Evolutionary conservation across 257 asterid species (phyloP).

Genomic region (Perilla frutescens): DNA sequence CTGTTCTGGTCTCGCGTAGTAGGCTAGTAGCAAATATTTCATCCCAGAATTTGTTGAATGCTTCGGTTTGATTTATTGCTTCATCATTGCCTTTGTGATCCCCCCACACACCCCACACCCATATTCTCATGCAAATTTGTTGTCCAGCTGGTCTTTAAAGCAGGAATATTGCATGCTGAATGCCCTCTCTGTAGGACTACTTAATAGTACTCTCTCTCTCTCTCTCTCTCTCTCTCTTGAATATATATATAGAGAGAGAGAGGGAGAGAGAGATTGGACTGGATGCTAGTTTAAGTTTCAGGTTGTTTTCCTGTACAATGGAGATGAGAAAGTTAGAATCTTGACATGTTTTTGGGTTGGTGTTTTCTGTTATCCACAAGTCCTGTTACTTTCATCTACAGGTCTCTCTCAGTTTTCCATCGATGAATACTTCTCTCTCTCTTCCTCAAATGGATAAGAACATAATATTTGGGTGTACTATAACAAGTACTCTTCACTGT

Average conservation of each 20-base stretch:
- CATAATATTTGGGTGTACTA: constrained; percentile 31
- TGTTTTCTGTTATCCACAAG: constrained; percentile 36
- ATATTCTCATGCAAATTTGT: constrained; percentile 33
- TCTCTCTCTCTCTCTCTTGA: neutral
- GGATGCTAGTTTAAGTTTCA: constrained; percentile 5
- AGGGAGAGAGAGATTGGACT: neutral
- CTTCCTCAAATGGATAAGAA: constrained; percentile 53
- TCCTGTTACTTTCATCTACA: constrained; percentile 57
- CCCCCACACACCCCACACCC: neutral
- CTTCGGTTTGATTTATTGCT: neutral
- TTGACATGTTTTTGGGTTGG: constrained; percentile 30
- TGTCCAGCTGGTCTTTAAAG: neutral
- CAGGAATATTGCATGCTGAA: constrained; percentile 34
- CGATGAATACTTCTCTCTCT: constrained; percentile 37
- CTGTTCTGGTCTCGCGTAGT: neutral
- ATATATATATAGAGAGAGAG: too few relatives aligned
- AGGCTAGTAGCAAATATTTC: too few relatives aligned
- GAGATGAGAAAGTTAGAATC: constrained; percentile 37
- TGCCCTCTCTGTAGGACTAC: constrained; percentile 9
- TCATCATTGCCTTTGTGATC: too few relatives aligned
- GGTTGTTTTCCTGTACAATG: constrained; percentile 15
- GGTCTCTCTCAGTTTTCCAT: constrained; percentile 36
- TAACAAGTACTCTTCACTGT: constrained; percentile 33
- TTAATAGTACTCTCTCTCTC: neutral
- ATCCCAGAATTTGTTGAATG: neutral